phyloP scores from a whole-genome alignment of 192 early-diverging fungal genomes.

The Linnemannia zychae region DNA sequence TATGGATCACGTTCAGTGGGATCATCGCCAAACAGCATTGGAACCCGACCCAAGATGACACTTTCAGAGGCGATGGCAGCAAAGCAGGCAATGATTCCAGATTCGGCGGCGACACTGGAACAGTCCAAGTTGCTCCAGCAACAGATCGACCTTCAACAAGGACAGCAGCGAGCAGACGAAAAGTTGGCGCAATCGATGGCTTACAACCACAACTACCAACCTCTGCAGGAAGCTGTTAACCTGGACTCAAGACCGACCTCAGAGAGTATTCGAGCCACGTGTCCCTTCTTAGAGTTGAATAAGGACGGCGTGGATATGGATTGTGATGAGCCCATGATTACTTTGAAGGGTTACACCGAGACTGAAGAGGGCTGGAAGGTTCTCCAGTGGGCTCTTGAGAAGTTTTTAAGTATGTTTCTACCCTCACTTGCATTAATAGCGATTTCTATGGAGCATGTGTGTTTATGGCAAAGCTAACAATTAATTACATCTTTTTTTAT shows the following conservation, averaged over 20 bases:
- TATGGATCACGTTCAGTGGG: not conserved
- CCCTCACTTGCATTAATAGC: not conserved
- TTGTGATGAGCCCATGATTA: not conserved
- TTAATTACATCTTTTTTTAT: not conserved
- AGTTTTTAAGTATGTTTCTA: slow-evolving; percentile 29
- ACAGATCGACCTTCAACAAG: not conserved
- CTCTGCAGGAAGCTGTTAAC: not conserved
- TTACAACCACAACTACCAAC: not conserved
- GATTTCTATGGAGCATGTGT: too few relatives aligned
- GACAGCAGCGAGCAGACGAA: slow-evolving; percentile 13
- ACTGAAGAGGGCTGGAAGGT: slow-evolving; percentile 48
- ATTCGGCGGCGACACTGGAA: slow-evolving; percentile 33
- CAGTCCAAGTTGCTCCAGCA: slow-evolving; percentile 13
- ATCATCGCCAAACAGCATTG: not conserved
- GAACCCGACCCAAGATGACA: slow-evolving; percentile 1
- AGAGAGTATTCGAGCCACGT: not conserved
- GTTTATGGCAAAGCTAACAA: too few relatives aligned
- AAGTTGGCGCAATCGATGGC: not conserved
- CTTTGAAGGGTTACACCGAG: slow-evolving; percentile 47
- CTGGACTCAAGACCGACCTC: not conserved
- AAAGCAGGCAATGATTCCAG: slow-evolving; percentile 33
- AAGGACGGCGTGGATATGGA: not conserved
- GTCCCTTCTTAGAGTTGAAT: slow-evolving; percentile 40
- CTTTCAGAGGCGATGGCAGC: slow-evolving; percentile 31
- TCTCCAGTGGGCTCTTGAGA: slow-evolving; percentile 30